These are phyloP conservation scores for Artemisia argyi DNA, from an alignment of 129 eudicot species.

Conservation along the genomic window DNA sequence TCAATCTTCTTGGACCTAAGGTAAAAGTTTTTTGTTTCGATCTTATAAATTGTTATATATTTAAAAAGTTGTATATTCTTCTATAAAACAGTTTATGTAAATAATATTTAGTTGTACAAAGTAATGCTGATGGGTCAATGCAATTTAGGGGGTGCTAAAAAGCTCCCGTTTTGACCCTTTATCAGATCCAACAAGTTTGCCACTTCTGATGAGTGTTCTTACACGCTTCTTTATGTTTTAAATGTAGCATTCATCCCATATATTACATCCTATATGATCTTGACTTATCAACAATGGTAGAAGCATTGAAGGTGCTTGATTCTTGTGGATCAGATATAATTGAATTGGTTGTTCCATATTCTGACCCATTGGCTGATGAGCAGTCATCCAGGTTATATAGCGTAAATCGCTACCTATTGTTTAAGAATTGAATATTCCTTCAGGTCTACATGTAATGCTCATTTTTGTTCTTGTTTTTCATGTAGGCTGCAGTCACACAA, in stretches of 20 bases:
- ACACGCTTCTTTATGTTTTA: conserved; percentile 24
- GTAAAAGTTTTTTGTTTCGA: too few relatives aligned
- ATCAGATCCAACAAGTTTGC: too few relatives aligned
- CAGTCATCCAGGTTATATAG: conserved; percentile 81
- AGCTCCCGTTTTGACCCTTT: too few relatives aligned
- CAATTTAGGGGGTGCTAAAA: too few relatives aligned
- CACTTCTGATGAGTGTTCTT: conserved; percentile 9
- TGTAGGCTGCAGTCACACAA: too few relatives aligned
- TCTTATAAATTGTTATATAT: too few relatives aligned
- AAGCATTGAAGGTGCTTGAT: conserved; percentile 80
- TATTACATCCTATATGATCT: conserved; percentile 98
- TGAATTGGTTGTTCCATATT: conserved; percentile 91
- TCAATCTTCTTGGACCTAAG: too few relatives aligned
- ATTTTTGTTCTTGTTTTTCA: neutral
- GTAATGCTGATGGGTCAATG: neutral
- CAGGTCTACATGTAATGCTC: neutral
- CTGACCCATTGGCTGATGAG: conserved; percentile 97
- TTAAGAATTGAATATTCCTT: neutral
- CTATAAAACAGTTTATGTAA: too few relatives aligned
- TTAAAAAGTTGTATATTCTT: too few relatives aligned
- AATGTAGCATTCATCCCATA: conserved; percentile 96
- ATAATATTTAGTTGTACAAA: too few relatives aligned
- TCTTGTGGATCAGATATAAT: conserved; percentile 90
- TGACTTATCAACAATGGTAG: conserved; percentile 80
- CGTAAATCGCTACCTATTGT: neutral